These are phyloP conservation scores for Hypholoma fasciculare DNA, from an alignment of 768 basidiomycete genomes.

Conservation along the genomic window DNA sequence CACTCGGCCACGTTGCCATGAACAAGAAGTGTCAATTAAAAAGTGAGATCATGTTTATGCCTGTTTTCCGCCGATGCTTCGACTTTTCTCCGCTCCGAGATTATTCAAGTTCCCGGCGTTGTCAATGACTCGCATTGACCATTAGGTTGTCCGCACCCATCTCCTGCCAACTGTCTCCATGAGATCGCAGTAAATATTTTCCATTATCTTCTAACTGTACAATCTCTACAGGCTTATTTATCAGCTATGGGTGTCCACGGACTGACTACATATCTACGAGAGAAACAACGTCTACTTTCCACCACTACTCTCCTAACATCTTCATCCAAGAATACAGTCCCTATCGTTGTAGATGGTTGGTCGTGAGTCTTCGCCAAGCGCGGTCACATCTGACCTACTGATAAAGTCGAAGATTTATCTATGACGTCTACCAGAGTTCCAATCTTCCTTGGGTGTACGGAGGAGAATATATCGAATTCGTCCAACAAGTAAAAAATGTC, in stretches of 20 bases:
- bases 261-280: slow-evolving; percentile 51
- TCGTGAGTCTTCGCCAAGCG: slow-evolving; percentile 59
- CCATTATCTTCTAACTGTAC: too few species aligned
- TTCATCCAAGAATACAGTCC: slow-evolving; percentile 27
- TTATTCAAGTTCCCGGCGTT: not conserved
- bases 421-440: slow-evolving; percentile 58
- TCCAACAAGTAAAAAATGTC: slow-evolving; percentile 44
- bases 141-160: not conserved
- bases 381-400: slow-evolving; percentile 8
- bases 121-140: not conserved
- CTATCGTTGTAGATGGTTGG: slow-evolving; percentile 81
- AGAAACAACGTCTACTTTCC: slow-evolving; percentile 44
- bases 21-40: not conserved
- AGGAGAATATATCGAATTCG: slow-evolving; percentile 70
- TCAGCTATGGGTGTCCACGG: slow-evolving; percentile 51
- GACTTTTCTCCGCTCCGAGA: not conserved
- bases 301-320: slow-evolving; percentile 25
- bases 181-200: not conserved
- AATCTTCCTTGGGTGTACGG: slow-evolving; percentile 84
- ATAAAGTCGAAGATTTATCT: slow-evolving; percentile 63
- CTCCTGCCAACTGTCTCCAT: not conserved
- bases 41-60: not conserved
- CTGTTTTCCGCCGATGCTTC: not conserved
- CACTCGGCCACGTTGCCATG: slow-evolving; percentile 57
- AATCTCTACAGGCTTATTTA: not conserved